Evolutionary conservation across 2,329 filamentous ascomycete species (phyloP).

Genomic region (Microdochium trichocladiopsis): DNA sequence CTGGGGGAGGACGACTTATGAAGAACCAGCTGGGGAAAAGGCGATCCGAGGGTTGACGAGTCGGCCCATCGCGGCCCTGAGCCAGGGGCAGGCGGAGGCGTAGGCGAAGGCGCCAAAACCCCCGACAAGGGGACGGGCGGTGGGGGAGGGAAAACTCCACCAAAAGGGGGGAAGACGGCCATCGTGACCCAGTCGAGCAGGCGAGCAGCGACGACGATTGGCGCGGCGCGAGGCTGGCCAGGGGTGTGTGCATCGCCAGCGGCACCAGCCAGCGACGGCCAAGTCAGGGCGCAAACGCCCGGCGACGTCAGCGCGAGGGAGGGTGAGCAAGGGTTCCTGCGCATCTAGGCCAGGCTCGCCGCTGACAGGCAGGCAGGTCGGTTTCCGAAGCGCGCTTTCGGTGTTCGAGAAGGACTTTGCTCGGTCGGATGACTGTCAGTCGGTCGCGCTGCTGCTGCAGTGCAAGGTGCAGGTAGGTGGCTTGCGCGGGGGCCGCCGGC

Average conservation of each 20-base stretch:
- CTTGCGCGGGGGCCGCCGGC: not conserved
- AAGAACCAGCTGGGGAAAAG: not conserved
- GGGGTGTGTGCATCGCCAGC: not conserved
- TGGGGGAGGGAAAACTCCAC: not conserved
- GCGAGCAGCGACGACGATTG: not conserved
- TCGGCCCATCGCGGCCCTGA: not conserved
- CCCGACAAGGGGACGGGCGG: not conserved
- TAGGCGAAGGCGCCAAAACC: not conserved
- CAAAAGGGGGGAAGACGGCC: not conserved
- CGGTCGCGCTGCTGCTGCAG: too few relatives aligned
- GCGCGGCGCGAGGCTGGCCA: not conserved
- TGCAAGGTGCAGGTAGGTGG: too few relatives aligned
- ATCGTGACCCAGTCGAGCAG: not conserved
- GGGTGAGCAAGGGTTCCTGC: not conserved
- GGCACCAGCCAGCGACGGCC: not conserved
- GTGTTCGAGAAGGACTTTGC: not conserved
- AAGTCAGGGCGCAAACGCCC: not conserved
- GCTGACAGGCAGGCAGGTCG: not conserved
- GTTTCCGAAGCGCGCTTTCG: not conserved
- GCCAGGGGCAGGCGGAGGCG: too few relatives aligned
- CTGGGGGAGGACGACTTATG: not conserved
- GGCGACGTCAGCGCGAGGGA: not conserved
- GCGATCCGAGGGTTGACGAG: not conserved
- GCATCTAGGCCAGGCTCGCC: not conserved
- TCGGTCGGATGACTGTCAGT: too few relatives aligned